Conservation (phyloP, 441 rosid species). For the Mallotus japonicus region DNA sequence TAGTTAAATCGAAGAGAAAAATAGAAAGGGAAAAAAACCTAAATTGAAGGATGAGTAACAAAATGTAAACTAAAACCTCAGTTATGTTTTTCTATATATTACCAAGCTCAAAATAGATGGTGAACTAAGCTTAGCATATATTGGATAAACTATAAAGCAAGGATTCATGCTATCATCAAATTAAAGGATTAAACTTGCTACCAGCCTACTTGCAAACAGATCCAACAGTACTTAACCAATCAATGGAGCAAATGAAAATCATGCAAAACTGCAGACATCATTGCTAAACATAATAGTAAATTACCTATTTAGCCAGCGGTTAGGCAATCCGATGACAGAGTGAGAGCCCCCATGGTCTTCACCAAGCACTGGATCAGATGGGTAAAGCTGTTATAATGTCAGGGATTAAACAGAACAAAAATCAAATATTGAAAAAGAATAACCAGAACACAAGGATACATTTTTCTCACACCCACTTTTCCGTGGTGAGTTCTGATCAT, state of each 20-base stretch:
- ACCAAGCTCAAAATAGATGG: not conserved
- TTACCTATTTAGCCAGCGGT: constrained; percentile 75
- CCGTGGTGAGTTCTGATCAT: constrained; percentile 65
- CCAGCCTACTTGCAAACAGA: not conserved
- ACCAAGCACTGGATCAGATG: constrained; percentile 41
- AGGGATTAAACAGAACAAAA: constrained; percentile 51
- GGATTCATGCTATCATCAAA: not conserved
- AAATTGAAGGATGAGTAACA: not conserved
- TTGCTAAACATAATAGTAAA: not conserved
- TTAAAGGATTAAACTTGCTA: not conserved
- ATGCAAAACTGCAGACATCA: not conserved
- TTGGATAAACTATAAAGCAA: not conserved
- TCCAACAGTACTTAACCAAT: not conserved
- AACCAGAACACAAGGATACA: constrained; percentile 61
- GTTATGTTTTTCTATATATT: not conserved
- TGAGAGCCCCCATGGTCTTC: constrained; percentile 50
- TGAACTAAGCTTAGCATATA: not conserved
- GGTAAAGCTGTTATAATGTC: constrained; percentile 49
- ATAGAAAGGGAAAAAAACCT: not conserved
- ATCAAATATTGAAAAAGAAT: constrained; percentile 13
- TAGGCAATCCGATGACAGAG: constrained; percentile 62
- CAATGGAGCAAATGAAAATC: not conserved
- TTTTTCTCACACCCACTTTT: constrained; percentile 47
- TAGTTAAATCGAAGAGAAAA: not conserved
- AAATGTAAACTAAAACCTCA: not conserved